Evolutionary conservation across 352 stramenopile species (phyloP).

Genomic region (Plasmopara viticola): DNA sequence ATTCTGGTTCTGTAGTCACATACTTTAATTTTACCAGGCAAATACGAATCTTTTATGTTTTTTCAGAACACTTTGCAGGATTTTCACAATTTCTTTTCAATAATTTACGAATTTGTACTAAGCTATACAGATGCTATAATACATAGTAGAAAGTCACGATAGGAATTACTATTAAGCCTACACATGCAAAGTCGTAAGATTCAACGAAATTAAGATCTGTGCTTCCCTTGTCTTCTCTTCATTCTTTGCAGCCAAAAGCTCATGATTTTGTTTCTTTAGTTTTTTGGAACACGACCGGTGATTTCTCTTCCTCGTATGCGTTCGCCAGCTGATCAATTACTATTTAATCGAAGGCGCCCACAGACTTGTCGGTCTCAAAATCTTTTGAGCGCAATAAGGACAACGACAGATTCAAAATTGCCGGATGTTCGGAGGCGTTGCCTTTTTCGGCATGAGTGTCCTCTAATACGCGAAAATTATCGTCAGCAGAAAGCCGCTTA

Average conservation of each 20-base stretch:
- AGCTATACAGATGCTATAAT: too few relatives aligned
- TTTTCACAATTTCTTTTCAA: too few relatives aligned
- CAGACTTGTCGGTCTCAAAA: conserved; percentile 14
- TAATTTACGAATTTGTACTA: too few relatives aligned
- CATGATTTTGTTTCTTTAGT: conserved; percentile 1
- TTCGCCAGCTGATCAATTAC: conserved; percentile 57
- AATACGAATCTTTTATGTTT: too few relatives aligned
- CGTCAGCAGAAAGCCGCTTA: conserved; percentile 25
- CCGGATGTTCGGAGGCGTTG: background rate
- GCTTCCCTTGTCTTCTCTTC: too few relatives aligned
- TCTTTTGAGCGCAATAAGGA: conserved; percentile 13
- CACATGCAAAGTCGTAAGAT: too few relatives aligned
- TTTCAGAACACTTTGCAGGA: too few relatives aligned
- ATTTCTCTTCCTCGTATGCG: conserved; percentile 44
- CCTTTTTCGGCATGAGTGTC: background rate
- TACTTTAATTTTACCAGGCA: too few relatives aligned
- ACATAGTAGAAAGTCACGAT: too few relatives aligned
- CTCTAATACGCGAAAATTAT: conserved; percentile 1
- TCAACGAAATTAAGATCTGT: too few relatives aligned
- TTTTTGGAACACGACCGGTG: conserved; percentile 4
- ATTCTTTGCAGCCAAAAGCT: background rate
- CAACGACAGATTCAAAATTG: conserved; percentile 6
- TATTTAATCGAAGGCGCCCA: conserved; percentile 29
- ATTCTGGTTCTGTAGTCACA: too few relatives aligned
- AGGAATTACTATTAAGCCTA: too few relatives aligned